These are phyloP conservation scores for Cutaneotrichosporon spelunceum DNA, from an alignment of 1,284 basidiomycete species.

Conservation along the genomic window DNA sequence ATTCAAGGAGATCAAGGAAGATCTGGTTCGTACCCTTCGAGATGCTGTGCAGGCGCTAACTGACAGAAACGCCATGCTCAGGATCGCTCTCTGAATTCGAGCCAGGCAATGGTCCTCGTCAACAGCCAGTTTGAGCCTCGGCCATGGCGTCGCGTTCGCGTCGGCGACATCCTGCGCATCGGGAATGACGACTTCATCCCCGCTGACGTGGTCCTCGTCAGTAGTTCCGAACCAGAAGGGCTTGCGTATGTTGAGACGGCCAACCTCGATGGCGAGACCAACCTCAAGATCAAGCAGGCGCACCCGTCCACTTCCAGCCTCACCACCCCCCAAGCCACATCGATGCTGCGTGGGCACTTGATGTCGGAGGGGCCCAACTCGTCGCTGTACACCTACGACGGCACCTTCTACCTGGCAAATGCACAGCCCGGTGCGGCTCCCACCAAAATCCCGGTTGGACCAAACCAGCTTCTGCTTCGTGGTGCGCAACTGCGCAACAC, in stretches of 20 bases:
- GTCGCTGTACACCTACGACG: slow-evolving; percentile 93
- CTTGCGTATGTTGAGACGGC: slow-evolving; percentile 97
- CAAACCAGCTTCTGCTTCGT: slow-evolving; percentile 88
- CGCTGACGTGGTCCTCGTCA: slow-evolving; percentile 84
- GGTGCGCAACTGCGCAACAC: slow-evolving; percentile 97
- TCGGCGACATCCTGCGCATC: slow-evolving; percentile 88
- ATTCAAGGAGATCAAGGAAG: slow-evolving; percentile 94
- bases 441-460: slow-evolving; percentile 83
- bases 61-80: slow-evolving; percentile 84
- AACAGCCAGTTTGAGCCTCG: slow-evolving; percentile 66
- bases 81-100: slow-evolving; percentile 86
- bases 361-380: slow-evolving; percentile 97
- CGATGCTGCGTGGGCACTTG: slow-evolving; percentile 73
- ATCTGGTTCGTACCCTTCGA: slow-evolving; percentile 56
- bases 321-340: slow-evolving; percentile 72
- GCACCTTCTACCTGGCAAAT: slow-evolving; percentile 62
- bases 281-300: slow-evolving; percentile 97
- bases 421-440: slow-evolving; percentile 41
- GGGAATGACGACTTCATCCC: slow-evolving; percentile 94
- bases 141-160: slow-evolving; percentile 84
- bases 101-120: slow-evolving; percentile 71
- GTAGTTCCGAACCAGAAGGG: slow-evolving; percentile 92
- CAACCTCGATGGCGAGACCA: slow-evolving; percentile 97
- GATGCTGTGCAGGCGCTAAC: slow-evolving; percentile 17
- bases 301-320: slow-evolving; percentile 74